Evolutionary conservation across 23 red algal genomes (phyloP).

Genomic region (Gracilaria gracilis): DNA sequence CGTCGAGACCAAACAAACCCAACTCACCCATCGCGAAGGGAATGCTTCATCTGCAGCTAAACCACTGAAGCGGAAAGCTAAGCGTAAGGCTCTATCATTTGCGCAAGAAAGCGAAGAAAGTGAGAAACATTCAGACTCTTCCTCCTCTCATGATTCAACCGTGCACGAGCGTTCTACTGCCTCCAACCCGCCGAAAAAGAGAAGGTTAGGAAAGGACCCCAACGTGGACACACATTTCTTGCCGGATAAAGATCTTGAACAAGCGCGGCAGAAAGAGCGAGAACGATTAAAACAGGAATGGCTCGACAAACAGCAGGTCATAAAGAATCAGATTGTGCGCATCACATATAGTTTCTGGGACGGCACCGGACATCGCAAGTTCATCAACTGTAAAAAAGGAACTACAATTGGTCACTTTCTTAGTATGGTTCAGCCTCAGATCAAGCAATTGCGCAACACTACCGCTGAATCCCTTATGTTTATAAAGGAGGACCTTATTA

Average conservation of each 20-base stretch:
- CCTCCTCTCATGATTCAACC: neutral
- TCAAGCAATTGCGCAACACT: constrained; percentile 75
- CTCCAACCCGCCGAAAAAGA: constrained; percentile 18
- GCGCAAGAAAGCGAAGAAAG: constrained; percentile 15
- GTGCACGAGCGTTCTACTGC: neutral
- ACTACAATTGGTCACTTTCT: constrained; percentile 93
- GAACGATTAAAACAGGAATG: constrained; percentile 86
- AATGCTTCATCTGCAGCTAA: neutral
- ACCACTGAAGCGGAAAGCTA: constrained; percentile 24
- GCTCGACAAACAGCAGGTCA: constrained; percentile 77
- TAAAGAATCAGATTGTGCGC: constrained; percentile 75
- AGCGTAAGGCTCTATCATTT: constrained; percentile 40
- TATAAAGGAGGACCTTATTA: constrained; percentile 98
- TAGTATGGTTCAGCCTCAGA: constrained; percentile 70
- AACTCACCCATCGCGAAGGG: neutral
- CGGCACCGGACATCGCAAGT: constrained; percentile 80
- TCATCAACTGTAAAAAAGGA: constrained; percentile 79
- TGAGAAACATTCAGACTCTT: neutral
- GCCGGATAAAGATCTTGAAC: constrained; percentile 79
- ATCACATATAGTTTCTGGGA: constrained; percentile 95
- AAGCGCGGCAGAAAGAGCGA: constrained; percentile 69
- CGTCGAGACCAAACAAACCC: neutral
- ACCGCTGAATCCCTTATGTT: constrained; percentile 84
- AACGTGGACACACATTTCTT: constrained; percentile 78
- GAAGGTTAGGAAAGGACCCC: constrained; percentile 83